Evolutionary conservation across 768 basidiomycete genomes (phyloP), one percentile per base, ranked within the genome.

Genomic region (Mycena crocata): DNA sequence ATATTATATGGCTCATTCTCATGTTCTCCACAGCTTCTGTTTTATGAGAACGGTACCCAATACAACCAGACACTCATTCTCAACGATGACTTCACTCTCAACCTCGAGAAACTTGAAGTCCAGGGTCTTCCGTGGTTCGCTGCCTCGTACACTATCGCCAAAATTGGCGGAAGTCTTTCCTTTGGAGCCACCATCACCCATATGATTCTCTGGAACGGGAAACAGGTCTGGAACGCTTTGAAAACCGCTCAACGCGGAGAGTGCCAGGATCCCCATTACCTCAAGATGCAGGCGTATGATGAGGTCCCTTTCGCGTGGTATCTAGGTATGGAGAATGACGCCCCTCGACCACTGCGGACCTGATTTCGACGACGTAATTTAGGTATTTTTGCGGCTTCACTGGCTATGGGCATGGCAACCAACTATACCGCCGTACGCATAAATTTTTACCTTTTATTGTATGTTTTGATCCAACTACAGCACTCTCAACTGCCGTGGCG

Each of bases 41-140:
- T 84, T 72, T 82, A 84, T 66, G 79, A 84, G 70, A 85, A 89
- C 30, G 62, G 86, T 0, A 82, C 86, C 0, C 24, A 73, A 6
- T 90, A 85, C 72, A 74, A 89, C 52, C 89, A 90, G 71, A 75
- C 79, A 10, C 52, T 78, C 17, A 90, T 90, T 68, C 76, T 90
- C 54, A 82, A 87, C 61, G 78, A 81, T 21, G 81, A 88, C 66
- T 85, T 81, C 70, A 72, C 68, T 26, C 80, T 90, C 14, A 86
- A 90, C 67, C 77, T 74, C 0, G 79, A 78, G 8, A 85, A 86
- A 62, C 82, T 88, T 1, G 86, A 75, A 0, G 76, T 57, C 8
- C 44, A 79, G 72, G 82, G 83, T 30, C 75, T 85, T 23, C 84
- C 84, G 5, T 85, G 82, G 81, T 85, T 83, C 64, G 79, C 82